A percentile compares a stretch with the other conserved stretches of the same genome.
Evolutionary conservation across 2,329 filamentous ascomycete genomes (phyloP).

Genomic region (Pseudopyricularia cyperi): DNA sequence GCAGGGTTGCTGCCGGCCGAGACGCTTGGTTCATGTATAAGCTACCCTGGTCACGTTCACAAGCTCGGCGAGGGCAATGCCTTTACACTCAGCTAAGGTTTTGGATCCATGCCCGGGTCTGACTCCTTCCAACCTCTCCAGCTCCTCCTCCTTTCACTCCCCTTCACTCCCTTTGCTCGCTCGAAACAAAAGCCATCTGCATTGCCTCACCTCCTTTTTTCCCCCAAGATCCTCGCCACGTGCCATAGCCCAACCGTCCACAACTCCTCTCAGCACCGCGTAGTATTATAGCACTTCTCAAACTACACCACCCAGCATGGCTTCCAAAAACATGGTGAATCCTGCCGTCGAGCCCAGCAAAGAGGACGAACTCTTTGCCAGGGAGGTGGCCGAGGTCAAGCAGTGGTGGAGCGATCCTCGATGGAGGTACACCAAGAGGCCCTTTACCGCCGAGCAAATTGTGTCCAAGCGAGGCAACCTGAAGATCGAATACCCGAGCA

Average conservation of each 20-base stretch:
- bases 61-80: not conserved
- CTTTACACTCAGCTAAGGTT: not conserved
- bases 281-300: no score
- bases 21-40: slow-evolving; percentile 1
- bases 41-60: slow-evolving; percentile 2
- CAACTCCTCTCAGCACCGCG: not conserved
- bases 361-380: slow-evolving; percentile 57
- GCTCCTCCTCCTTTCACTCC: slow-evolving; percentile 10
- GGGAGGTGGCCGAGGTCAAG: slow-evolving; percentile 81
- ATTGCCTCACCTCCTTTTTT: slow-evolving; percentile 6
- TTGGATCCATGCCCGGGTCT: not conserved
- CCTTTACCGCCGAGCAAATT: slow-evolving; percentile 94
- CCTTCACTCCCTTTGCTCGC: slow-evolving; percentile 4
- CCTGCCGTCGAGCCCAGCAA: slow-evolving; percentile 38
- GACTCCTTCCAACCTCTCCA: slow-evolving; percentile 1
- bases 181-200: slow-evolving; percentile 2
- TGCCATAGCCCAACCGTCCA: no score
- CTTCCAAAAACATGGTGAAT: slow-evolving; percentile 49
- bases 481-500: slow-evolving; percentile 85
- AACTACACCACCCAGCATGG: slow-evolving; percentile 30
- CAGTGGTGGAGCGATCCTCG: slow-evolving; percentile 86
- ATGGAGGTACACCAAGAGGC: slow-evolving; percentile 85
- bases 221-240: no score
- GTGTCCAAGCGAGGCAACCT: slow-evolving; percentile 88
- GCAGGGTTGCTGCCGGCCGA: slow-evolving; percentile 1